Evolutionary conservation across 257 asterid species (phyloP), one percentile per base, ranked within the genome.

Genomic region (Fraxinus excelsior): DNA sequence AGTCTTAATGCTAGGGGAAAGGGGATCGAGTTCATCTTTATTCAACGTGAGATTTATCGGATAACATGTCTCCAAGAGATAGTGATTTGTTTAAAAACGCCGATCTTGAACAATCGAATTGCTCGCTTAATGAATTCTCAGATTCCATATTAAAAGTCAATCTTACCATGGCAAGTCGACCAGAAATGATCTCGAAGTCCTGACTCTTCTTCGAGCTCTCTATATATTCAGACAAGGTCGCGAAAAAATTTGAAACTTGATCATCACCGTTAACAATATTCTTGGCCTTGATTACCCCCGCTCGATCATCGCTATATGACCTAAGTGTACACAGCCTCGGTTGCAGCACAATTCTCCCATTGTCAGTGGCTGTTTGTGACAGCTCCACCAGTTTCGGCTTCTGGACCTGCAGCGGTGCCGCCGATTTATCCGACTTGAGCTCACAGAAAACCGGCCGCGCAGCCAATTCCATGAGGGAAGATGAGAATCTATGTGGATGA

Each of bases 151-250:
- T 29, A 56, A 34, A 40, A 32, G 7, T 14, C 19, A 46, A 16
- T 13, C 19, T 16, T 89, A 94, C 98, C 98, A 94, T 94, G 83
- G 98, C 97, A 68, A 94, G 97, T 35, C 97, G 97, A 72, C 98
- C 98, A 4, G 93, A 86, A 19, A 94, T 87, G 87, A 88, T 91
- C 89, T 94, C 98, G 72, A 92, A 89, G 76, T 94, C 97, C 10
- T 88, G 96, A 60, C 93, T 92, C 76, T 84, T 92, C 86, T 83
- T 87, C 1, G 96, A 87, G 81, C 91, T 94, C 69, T 91, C 96
- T 0, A 92, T 90, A 35, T 92, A 94, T 67, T 94, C 96, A 12
- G 97, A 80, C 62, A 94, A 69, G 7, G 80, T 82, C 2, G 83
- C 91, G 58, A 90, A 94, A 84, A 94, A 94, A 0, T 87, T 84